phyloP scores from a whole-genome alignment of 2,329 filamentous ascomycete genomes.

The Fusarium vanettenii region DNA sequence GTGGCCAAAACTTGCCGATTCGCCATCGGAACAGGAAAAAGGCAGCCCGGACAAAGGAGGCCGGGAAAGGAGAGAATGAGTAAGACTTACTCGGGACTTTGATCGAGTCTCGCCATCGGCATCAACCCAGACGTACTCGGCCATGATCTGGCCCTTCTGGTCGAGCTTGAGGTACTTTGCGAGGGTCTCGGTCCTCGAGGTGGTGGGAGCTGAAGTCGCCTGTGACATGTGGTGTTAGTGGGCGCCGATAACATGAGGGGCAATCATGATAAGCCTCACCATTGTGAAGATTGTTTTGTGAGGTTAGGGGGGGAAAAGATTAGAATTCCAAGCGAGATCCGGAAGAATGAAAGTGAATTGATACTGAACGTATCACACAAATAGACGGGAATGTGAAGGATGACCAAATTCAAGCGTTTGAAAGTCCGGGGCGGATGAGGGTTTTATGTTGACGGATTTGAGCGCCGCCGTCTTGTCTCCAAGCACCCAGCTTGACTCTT shows the following conservation, averaged over 20 bases:
- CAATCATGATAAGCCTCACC: conserved; percentile 26
- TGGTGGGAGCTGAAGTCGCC: conserved; percentile 27
- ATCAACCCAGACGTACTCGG: conserved; percentile 98
- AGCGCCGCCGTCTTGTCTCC: conserved; percentile 25
- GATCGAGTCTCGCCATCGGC: conserved; percentile 84
- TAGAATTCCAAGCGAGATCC: conserved; percentile 3
- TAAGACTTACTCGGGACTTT: conserved; percentile 88
- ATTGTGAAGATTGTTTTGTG: conserved; percentile 29
- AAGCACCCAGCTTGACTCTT: conserved; percentile 21
- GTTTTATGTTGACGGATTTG: conserved; percentile 44
- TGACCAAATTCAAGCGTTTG: conserved; percentile 24
- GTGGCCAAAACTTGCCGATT: conserved; percentile 6
- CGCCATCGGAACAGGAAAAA: conserved; percentile 3
- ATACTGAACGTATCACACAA: conserved; percentile 37
- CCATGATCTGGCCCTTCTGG: conserved; percentile 89
- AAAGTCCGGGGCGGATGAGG: conserved; percentile 38
- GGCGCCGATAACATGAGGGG: conserved; percentile 10
- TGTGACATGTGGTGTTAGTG: conserved; percentile 30
- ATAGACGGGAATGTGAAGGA: conserved; percentile 38
- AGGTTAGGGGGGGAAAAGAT: neutral
- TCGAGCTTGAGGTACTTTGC: conserved; percentile 91
- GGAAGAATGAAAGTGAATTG: conserved; percentile 12
- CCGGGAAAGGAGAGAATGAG: neutral
- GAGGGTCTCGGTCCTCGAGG: conserved; percentile 60
- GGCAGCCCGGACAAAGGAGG: conserved; percentile 1